Evolutionary conservation across 192 early-diverging fungal genomes (phyloP).

Genomic region (Coemansia sp.): DNA sequence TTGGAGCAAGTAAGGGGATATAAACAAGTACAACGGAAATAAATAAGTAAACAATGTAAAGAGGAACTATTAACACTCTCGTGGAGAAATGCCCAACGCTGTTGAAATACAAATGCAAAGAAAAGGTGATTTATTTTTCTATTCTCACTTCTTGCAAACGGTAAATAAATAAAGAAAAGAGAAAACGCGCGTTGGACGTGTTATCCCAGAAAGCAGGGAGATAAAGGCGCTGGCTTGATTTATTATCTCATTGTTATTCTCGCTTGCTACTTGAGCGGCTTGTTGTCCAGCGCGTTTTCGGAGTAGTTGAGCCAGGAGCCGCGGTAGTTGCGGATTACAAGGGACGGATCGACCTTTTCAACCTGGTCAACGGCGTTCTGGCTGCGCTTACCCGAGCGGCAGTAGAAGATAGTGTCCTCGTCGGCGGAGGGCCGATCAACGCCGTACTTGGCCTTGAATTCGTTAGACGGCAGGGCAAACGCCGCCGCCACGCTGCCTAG

Average conservation of each 20-base stretch:
- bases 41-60: not conserved
- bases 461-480: constrained; percentile 38
- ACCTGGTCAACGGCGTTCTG: constrained; percentile 62
- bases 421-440: constrained; percentile 60
- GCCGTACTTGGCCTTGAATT: constrained; percentile 58
- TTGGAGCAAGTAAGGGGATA: not conserved
- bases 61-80: too few species aligned
- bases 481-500: constrained; percentile 60
- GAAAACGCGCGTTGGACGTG: not conserved
- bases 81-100: too few species aligned
- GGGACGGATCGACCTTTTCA: constrained; percentile 50
- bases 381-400: constrained; percentile 67
- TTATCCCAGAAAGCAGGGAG: not conserved
- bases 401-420: constrained; percentile 67
- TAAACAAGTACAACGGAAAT: not conserved
- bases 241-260: too few species aligned
- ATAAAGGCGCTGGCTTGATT: not conserved
- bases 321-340: constrained; percentile 50
- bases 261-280: constrained; percentile 25
- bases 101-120: too few species aligned
- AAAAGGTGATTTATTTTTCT: too few species aligned
- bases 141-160: not conserved
- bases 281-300: constrained; percentile 38
- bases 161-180: not conserved
- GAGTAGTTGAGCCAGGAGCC: constrained; percentile 54